Conservation (phyloP, 1,139 yeast genomes). For the Debaryomyces psychrophilus region DNA sequence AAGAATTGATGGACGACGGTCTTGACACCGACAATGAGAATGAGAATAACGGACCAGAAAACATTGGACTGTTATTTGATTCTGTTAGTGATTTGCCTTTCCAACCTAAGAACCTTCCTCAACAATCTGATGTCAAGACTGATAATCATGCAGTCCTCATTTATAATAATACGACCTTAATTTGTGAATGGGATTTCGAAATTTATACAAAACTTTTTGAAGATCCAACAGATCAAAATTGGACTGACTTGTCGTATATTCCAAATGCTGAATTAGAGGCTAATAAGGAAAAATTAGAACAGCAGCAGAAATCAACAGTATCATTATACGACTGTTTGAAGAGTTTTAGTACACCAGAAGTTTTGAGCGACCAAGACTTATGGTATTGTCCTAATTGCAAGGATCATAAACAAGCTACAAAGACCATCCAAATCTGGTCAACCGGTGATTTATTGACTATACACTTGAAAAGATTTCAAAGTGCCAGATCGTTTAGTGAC, state of each 20-base stretch:
- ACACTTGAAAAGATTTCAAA: slow-evolving; percentile 89
- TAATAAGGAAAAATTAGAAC: slow-evolving; percentile 41
- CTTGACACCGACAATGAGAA: slow-evolving; percentile 24
- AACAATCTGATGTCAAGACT: slow-evolving; percentile 3
- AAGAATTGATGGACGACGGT: slow-evolving; percentile 21
- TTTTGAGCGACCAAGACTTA: slow-evolving; percentile 83
- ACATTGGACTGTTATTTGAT: slow-evolving; percentile 32
- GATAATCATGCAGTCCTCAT: slow-evolving; percentile 29
- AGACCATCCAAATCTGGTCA: slow-evolving; percentile 88
- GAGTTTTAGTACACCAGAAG: slow-evolving; percentile 79
- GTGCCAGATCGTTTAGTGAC: slow-evolving; percentile 82
- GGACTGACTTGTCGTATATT: slow-evolving; percentile 55
- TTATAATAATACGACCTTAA: slow-evolving; percentile 50
- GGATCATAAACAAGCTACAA: slow-evolving; percentile 88
- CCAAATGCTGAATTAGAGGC: slow-evolving; percentile 58
- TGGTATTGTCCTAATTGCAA: slow-evolving; percentile 95
- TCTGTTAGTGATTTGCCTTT: slow-evolving; percentile 20
- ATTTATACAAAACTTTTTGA: slow-evolving; percentile 54
- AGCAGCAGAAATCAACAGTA: slow-evolving; percentile 51
- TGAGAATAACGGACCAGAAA: slow-evolving; percentile 17
- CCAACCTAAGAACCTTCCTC: background rate
- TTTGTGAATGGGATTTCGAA: slow-evolving; percentile 71
- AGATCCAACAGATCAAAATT: slow-evolving; percentile 48
- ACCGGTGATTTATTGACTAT: slow-evolving; percentile 88
- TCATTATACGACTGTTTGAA: slow-evolving; percentile 75